Percentiles rank a stretch among this genome's conserved stretches.
phyloP scores from a whole-genome alignment of 441 rosid genomes.

The Euphorbia corollata region DNA sequence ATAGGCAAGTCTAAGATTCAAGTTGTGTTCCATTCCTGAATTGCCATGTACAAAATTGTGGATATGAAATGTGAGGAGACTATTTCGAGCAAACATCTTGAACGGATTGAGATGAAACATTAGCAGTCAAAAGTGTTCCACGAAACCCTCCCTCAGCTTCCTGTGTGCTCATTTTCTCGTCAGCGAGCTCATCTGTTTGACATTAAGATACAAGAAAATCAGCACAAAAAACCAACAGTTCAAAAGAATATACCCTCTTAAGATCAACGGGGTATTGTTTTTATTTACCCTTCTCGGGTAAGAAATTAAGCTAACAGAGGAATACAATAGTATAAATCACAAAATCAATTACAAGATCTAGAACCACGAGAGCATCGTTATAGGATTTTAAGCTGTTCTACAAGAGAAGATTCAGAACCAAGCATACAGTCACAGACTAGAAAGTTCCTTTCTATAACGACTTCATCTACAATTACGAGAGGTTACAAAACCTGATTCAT shows the following conservation, averaged over 20 bases:
- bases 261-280: too few relatives aligned
- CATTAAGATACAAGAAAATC: slow-evolving; percentile 19
- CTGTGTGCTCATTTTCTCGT: slow-evolving; percentile 47
- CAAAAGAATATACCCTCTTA: not conserved
- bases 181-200: slow-evolving; percentile 76
- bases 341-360: too few relatives aligned
- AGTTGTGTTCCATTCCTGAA: slow-evolving; percentile 2
- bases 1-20: slow-evolving; percentile 8
- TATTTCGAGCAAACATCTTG: slow-evolving; percentile 15
- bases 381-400: too few relatives aligned
- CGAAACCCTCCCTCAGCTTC: slow-evolving; percentile 81
- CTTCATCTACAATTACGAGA: too few relatives aligned
- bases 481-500: too few relatives aligned
- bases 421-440: too few relatives aligned
- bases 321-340: too few relatives aligned
- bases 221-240: not conserved
- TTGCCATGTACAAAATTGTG: slow-evolving; percentile 14
- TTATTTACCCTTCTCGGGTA: not conserved
- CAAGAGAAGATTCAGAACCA: too few relatives aligned
- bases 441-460: too few relatives aligned
- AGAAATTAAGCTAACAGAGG: too few relatives aligned
- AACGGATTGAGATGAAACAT: slow-evolving; percentile 14
- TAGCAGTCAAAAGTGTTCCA: slow-evolving; percentile 34
- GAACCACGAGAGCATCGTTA: too few relatives aligned
- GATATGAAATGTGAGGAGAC: slow-evolving; percentile 1